Conservation (phyloP, 768 basidiomycete species). For the Inosperma sp. region DNA sequence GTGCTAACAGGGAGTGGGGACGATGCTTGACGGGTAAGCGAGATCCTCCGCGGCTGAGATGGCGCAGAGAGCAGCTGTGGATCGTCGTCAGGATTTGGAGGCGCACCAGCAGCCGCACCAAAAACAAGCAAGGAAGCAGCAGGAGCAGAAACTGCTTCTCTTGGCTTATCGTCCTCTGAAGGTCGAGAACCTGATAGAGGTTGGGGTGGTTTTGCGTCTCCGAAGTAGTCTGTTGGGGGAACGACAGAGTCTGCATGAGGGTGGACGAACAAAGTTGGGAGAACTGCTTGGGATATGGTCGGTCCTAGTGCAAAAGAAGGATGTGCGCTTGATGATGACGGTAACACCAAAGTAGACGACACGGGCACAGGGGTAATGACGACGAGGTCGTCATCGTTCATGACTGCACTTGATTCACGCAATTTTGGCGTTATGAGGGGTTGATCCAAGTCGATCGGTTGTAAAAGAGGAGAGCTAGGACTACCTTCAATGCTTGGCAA, state of each 20-base stretch:
- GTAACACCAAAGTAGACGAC: background rate
- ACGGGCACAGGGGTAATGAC: background rate
- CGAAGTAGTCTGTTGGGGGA: conserved; percentile 22
- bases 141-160: conserved; percentile 2
- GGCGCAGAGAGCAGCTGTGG: background rate
- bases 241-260: conserved; percentile 1
- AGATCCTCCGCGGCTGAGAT: conserved; percentile 6
- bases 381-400: background rate
- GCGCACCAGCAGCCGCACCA: no score
- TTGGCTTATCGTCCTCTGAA: conserved; percentile 1
- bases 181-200: conserved; percentile 4
- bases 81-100: conserved; percentile 3
- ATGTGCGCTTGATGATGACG: background rate
- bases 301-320: conserved; percentile 5
- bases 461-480: conserved; percentile 15
- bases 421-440: background rate
- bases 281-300: conserved; percentile 17
- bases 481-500: conserved; percentile 20
- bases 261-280: conserved; percentile 10
- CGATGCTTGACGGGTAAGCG: conserved; percentile 52
- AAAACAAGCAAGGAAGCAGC: no score
- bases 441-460: background rate
- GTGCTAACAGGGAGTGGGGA: conserved; percentile 52
- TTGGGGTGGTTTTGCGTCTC: conserved; percentile 8
- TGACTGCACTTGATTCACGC: background rate